These are phyloP conservation scores for Lactifluus pinguis DNA, from an alignment of 768 basidiomycete genomes.

Conservation along the genomic window DNA sequence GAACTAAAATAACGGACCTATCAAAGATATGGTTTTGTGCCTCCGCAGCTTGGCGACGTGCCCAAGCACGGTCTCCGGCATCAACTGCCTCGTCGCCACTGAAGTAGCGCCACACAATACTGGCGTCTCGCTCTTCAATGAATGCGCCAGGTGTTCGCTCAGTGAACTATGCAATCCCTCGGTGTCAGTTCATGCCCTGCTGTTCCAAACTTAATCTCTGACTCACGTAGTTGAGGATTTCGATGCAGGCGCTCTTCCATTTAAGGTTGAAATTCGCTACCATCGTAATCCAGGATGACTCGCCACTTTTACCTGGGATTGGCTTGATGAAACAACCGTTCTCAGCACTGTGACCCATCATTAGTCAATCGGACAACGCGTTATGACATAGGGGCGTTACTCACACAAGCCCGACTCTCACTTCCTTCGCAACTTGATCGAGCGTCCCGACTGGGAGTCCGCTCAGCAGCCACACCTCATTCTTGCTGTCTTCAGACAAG, in stretches of 20 bases:
- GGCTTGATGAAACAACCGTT: conserved; percentile 82
- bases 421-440: conserved; percentile 48
- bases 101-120: conserved; percentile 83
- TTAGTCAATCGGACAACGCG: not conserved
- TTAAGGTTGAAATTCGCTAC: conserved; percentile 68
- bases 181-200: not conserved
- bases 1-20: conserved; percentile 30
- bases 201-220: not conserved
- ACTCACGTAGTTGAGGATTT: conserved; percentile 78
- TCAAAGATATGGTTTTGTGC: conserved; percentile 92
- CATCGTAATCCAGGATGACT: conserved; percentile 66
- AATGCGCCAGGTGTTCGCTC: conserved; percentile 84
- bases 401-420: conserved; percentile 67
- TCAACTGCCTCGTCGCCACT: conserved; percentile 33
- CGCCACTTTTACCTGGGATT: conserved; percentile 25
- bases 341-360: conserved; percentile 47
- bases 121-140: conserved; percentile 75
- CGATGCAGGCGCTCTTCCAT: conserved; percentile 75
- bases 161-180: conserved; percentile 49
- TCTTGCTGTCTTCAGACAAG: conserved; percentile 54
- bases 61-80: conserved; percentile 63
- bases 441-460: conserved; percentile 59
- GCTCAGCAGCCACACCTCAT: conserved; percentile 78
- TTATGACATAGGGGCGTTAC: conserved; percentile 24
- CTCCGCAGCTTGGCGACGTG: conserved; percentile 77